A percentile compares a stretch with the other conserved stretches of the same genome.
Conservation (phyloP, 1,284 basidiomycete species). For the Apiotrichum sp. region DNA sequence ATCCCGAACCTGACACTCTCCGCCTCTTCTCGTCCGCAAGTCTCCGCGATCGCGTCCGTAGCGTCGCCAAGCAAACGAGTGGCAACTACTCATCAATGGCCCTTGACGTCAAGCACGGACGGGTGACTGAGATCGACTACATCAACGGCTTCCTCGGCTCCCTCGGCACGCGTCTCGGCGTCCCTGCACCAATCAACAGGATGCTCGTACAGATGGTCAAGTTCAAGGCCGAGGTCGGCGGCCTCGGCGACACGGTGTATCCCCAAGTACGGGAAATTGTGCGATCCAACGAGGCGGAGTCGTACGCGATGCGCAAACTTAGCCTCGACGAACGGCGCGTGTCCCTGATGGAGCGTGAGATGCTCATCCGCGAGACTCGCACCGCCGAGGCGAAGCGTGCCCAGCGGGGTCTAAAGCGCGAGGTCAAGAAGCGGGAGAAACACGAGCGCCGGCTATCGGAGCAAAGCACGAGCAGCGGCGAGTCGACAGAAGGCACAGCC, state of each 20-base stretch:
- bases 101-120: constrained; percentile 58
- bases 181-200: constrained; percentile 61
- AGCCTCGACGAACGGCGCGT: constrained; percentile 9
- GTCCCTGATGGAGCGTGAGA: constrained; percentile 5
- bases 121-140: constrained; percentile 67
- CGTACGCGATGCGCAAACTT: neutral
- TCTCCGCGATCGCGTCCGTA: constrained; percentile 51
- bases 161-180: constrained; percentile 58
- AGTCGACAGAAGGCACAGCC: neutral
- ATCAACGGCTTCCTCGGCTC: constrained; percentile 78
- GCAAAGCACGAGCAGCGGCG: neutral
- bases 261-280: neutral
- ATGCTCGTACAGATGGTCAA: constrained; percentile 60
- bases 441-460: neutral
- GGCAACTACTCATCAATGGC: constrained; percentile 74
- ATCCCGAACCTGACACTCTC: constrained; percentile 27
- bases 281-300: neutral
- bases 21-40: constrained; percentile 30
- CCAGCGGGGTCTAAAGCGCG: neutral
- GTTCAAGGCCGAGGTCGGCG: constrained; percentile 46
- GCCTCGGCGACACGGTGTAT: constrained; percentile 7
- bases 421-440: constrained; percentile 1
- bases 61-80: constrained; percentile 56
- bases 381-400: constrained; percentile 3
- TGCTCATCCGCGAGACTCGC: constrained; percentile 8